Conservation (phyloP, 2,329 filamentous ascomycete species). For the Balansia obtecta region DNA sequence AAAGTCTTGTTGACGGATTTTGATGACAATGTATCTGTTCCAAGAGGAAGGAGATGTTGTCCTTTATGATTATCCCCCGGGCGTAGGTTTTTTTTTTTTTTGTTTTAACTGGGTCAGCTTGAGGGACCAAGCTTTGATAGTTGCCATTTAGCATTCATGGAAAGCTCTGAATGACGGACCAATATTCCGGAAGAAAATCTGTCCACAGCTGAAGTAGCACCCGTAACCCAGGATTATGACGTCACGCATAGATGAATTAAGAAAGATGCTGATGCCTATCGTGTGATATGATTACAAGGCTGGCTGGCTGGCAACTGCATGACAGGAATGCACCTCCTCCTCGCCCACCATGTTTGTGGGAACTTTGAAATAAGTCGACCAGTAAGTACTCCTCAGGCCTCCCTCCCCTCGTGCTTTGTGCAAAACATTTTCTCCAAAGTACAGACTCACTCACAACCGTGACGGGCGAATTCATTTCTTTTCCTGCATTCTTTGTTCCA, state of each 20-base stretch:
- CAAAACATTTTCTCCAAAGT: no score
- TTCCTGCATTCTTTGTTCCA: slow-evolving; percentile 71
- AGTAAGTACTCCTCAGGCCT: no score
- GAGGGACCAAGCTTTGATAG: slow-evolving; percentile 14
- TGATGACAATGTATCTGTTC: neutral
- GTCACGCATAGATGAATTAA: neutral
- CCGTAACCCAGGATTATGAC: neutral
- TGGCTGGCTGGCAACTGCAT: neutral
- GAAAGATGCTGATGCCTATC: neutral
- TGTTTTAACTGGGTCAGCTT: slow-evolving; percentile 6
- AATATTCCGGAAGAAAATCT: neutral
- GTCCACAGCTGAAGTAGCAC: neutral
- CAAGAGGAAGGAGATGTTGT: slow-evolving; percentile 16
- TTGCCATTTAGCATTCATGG: slow-evolving; percentile 14
- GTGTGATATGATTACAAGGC: neutral
- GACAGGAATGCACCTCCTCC: no score
- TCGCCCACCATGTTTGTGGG: no score
- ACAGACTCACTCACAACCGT: no score
- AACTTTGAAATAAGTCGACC: no score
- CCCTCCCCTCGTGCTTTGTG: no score
- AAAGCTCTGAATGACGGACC: slow-evolving; percentile 2
- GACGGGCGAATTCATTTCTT: slow-evolving; percentile 18
- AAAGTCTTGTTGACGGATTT: slow-evolving; percentile 16
- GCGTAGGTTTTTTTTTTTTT: slow-evolving; percentile 16
- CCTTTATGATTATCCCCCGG: slow-evolving; percentile 19